Evolutionary conservation across 139 green algal species (phyloP).

Genomic region (Chlorella sorokiniana): DNA sequence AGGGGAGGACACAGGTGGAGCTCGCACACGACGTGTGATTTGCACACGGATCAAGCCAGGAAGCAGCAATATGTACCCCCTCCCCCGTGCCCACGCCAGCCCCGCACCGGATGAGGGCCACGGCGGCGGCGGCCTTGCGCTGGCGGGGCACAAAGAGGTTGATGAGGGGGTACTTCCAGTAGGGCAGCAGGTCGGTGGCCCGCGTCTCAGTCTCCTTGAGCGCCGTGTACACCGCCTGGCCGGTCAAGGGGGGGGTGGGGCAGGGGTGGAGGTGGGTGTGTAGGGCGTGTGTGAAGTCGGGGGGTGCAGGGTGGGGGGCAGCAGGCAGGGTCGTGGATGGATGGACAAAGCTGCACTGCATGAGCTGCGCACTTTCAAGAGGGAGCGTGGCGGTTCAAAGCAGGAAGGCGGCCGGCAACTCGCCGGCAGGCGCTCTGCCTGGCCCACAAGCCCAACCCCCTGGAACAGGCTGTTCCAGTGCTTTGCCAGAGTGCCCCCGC

Average conservation of each 20-base stretch:
- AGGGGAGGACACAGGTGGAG: not conserved
- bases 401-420: no score
- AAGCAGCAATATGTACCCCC: not conserved
- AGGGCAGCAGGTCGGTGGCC: conserved; percentile 94
- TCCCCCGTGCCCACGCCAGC: not conserved
- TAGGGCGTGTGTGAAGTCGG: not conserved
- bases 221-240: conserved; percentile 95
- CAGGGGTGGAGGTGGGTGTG: not conserved
- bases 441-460: no score
- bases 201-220: conserved; percentile 98
- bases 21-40: not conserved
- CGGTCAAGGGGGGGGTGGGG: no score
- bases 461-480: no score
- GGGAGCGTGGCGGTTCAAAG: no score
- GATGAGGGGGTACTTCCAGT: conserved; percentile 89
- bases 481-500: no score
- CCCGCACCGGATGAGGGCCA: conserved; percentile 84
- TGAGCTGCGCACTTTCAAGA: not conserved
- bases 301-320: not conserved
- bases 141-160: conserved; percentile 71
- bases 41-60: not conserved
- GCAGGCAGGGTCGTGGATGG: not conserved
- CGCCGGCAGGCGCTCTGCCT: no score
- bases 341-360: not conserved
- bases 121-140: conserved; percentile 74